These are phyloP conservation scores for Artomyces pyxidatus DNA, from an alignment of 768 basidiomycete species.

Conservation along the genomic window DNA sequence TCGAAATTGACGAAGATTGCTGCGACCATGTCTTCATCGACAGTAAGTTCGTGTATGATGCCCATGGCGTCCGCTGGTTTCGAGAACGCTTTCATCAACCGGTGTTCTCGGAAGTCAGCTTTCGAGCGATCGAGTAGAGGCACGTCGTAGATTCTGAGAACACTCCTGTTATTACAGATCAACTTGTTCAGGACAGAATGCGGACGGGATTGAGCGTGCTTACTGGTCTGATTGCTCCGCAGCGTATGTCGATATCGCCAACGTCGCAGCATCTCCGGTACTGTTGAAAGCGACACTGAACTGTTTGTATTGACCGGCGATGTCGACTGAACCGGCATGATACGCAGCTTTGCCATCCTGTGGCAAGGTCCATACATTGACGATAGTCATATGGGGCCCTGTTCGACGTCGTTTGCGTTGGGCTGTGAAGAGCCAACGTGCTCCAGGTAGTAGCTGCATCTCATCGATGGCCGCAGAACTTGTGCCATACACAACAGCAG, in stretches of 20 bases:
- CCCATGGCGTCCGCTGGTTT: background rate
- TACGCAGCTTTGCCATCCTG: slow-evolving; percentile 19
- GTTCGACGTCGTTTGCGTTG: slow-evolving; percentile 26
- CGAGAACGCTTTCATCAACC: background rate
- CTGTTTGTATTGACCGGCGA: slow-evolving; percentile 17
- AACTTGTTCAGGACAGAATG: background rate
- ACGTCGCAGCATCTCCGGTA: slow-evolving; percentile 12
- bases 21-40: slow-evolving; percentile 7
- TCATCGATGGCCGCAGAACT: slow-evolving; percentile 33
- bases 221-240: background rate
- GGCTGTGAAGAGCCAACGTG: slow-evolving; percentile 40
- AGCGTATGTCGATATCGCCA: slow-evolving; percentile 15
- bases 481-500: slow-evolving; percentile 25
- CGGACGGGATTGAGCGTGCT: too few relatives aligned
- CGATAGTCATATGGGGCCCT: slow-evolving; percentile 24
- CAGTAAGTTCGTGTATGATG: slow-evolving; percentile 5
- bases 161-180: background rate
- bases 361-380: slow-evolving; percentile 39
- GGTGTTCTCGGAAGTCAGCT: background rate
- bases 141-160: background rate
- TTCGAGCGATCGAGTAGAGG: background rate
- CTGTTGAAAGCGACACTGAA: slow-evolving; percentile 14
- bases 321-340: slow-evolving; percentile 23
- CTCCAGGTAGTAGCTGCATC: slow-evolving; percentile 40
- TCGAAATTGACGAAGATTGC: slow-evolving; percentile 2